Percentiles rank a stretch among this genome's conserved stretches.
Conservation (phyloP, 192 early-diverging fungal genomes). For the Blastocladiella britannica region DNA sequence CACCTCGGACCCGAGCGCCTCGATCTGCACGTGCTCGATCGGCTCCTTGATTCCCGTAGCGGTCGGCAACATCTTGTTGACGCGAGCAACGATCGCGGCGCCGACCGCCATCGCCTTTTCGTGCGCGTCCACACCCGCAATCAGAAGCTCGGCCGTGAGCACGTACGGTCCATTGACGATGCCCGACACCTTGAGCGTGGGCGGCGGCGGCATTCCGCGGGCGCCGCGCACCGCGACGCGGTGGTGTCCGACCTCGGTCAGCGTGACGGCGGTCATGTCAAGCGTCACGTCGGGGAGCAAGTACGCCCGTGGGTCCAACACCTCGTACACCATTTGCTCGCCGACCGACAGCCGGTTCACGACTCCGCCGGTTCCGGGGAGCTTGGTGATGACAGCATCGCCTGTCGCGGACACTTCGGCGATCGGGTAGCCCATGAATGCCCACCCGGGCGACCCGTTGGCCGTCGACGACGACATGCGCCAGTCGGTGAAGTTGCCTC, state of each 20-base stretch:
- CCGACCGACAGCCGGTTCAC: slow-evolving; percentile 31
- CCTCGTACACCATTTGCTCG: slow-evolving; percentile 45
- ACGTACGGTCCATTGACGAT: slow-evolving; percentile 38
- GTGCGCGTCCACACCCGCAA: slow-evolving; percentile 36
- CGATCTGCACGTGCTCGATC: neutral
- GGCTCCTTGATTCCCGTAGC: too few species aligned
- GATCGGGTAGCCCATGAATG: slow-evolving; percentile 48
- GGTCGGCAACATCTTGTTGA: neutral
- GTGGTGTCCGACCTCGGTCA: slow-evolving; percentile 27
- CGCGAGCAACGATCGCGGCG: neutral
- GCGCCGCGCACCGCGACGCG: slow-evolving; percentile 37
- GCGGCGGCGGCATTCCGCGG: slow-evolving; percentile 31
- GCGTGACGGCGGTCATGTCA: slow-evolving; percentile 31
- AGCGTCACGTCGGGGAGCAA: slow-evolving; percentile 41
- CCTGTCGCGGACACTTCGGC: slow-evolving; percentile 32
- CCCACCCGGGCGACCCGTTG: slow-evolving; percentile 34
- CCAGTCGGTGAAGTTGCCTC: slow-evolving; percentile 52
- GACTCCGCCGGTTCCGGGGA: slow-evolving; percentile 35
- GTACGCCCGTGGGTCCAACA: slow-evolving; percentile 40
- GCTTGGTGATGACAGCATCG: slow-evolving; percentile 35
- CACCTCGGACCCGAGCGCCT: neutral
- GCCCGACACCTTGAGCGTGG: slow-evolving; percentile 35
- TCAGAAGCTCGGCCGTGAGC: slow-evolving; percentile 30
- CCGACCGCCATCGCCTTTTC: slow-evolving; percentile 17
- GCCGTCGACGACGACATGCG: slow-evolving; percentile 22